phyloP scores from a whole-genome alignment of 352 stramenopile species.

The Peronosclerospora sorghi region DNA sequence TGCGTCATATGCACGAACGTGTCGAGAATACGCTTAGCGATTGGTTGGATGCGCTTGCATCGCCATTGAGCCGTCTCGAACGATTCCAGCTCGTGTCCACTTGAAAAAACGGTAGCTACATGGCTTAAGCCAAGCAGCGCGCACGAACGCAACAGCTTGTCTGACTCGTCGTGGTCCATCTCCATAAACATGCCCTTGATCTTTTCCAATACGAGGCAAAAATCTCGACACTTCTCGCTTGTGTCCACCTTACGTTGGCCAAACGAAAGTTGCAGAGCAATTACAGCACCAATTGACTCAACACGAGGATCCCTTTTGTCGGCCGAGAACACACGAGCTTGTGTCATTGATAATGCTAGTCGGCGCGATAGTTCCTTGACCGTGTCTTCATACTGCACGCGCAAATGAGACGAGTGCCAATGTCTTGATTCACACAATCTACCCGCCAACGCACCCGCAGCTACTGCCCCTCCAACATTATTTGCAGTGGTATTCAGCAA shows the following conservation, averaged over 20 bases:
- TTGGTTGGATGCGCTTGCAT: slow-evolving; percentile 17
- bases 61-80: slow-evolving; percentile 13
- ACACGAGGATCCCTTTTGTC: slow-evolving; percentile 7
- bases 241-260: slow-evolving; percentile 15
- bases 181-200: slow-evolving; percentile 16
- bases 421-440: slow-evolving; percentile 27
- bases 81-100: slow-evolving; percentile 10
- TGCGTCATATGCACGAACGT: slow-evolving; percentile 6
- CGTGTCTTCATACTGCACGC: slow-evolving; percentile 11
- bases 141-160: slow-evolving; percentile 12
- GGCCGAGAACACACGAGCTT: slow-evolving; percentile 25
- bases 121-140: slow-evolving; percentile 19
- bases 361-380: slow-evolving; percentile 13
- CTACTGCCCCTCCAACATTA: slow-evolving; percentile 15
- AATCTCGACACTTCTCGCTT: slow-evolving; percentile 10
- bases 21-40: slow-evolving; percentile 12
- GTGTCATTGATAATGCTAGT: slow-evolving; percentile 25
- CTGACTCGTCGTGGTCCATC: slow-evolving; percentile 4
- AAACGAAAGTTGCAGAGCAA: slow-evolving; percentile 29
- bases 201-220: slow-evolving; percentile 12
- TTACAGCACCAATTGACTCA: slow-evolving; percentile 12
- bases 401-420: slow-evolving; percentile 22
- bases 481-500: slow-evolving; percentile 10
- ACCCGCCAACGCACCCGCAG: slow-evolving; percentile 25
- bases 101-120: slow-evolving; percentile 19